Base-by-base conservation (phyloP, 805 yeast species). In the Metschnikowia sp. region DNA sequence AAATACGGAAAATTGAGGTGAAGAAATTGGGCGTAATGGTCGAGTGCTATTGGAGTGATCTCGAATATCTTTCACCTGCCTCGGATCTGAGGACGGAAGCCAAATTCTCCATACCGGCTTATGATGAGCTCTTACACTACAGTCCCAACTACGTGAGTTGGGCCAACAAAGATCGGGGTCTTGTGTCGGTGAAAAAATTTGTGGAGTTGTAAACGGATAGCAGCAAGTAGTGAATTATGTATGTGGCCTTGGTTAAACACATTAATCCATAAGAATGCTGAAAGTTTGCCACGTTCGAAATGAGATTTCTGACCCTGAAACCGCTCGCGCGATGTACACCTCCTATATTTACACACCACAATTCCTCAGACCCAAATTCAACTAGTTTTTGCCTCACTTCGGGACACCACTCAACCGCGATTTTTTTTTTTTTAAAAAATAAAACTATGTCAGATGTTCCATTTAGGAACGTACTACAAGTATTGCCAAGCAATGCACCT, bases 41-140 rank as follows among this genome's bases (percentile, higher is more conserved):
- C 8, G 72, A 78, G 22, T 90, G 97, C 61, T 81, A 70, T 58
- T 90, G 92, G 91, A 86, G 88, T 8, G 95, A 89, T 54, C 79
- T 81, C 61, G 49, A 37, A 22, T 22, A 41, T 31, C 29, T 37
- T 11, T 36, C 31, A 9, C 18, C 37, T 9, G 36, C 15, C 8
- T 26, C 39, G 13, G 42, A 45, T 10, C 82, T 81, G 32, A 80
- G 75, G 1, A 61, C 65, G 41, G 46, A 44, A 22, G 19, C 42
- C 8, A 39, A 40, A 4, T 42, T 42, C 31, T 35, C 51, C 10
- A 63, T 88, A 4, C 90, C 95, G 1, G 90, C 94, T 1, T 81
- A 75, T 53, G 83, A 79, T 48, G 96, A 90, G 59, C 60, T 89
- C 36, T 58, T 84, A 33, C 78, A 79, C 52, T 88, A 80, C 59